Base-by-base conservation (phyloP, 2,329 filamentous ascomycete species). In the Xylariaceae sp. region DNA sequence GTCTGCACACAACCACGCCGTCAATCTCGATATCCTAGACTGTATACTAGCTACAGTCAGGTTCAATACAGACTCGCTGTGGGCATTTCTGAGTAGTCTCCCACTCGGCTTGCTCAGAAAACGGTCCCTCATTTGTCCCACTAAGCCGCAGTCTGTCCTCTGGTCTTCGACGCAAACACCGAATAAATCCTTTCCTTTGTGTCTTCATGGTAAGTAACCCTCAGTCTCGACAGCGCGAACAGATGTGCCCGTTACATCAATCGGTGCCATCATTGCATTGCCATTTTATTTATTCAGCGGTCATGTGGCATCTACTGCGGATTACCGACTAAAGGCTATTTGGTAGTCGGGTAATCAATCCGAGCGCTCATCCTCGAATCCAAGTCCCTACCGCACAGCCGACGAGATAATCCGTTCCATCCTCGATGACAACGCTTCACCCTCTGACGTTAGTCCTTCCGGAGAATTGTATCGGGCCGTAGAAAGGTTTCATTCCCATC, bases 401-500 rank as follows among this genome's bases (percentile, higher is more conserved):
- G 62, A 71, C 63, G 68, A 70, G 54, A 68, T 69, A 57, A 67
- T 77, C 20, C 71, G 70, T 48, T 74, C 71, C 51, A 74, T 75
- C 51, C 71, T 77, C 65, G 71, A 77, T 66, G 71, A 73, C 57
- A 66, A 72, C 60, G 65, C 72, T 52, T 58, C 71, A 16, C 65
- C 71, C 58, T 64, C 69, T 52, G 66, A 75, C 42, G 72, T 76
- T 44, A 76, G 73, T 48, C 73, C 74, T 19, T 78, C 76, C 21
- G 74, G 75, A 61, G 75, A 79, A 67, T 64, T 79, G 47, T 75
- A 72, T 59, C 68, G 74, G 62, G 72, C 73, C 48, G 73, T 79
- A 73, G 75, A 75, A 59, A 70, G 74, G 56, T 75, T 71, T 51
- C 70, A 76, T 62, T 65, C 71, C 52, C 62, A 66, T 54, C 64